Conservation (phyloP, 495 filamentous ascomycete species). For the Pseudoneurospora amorphoporcata region DNA sequence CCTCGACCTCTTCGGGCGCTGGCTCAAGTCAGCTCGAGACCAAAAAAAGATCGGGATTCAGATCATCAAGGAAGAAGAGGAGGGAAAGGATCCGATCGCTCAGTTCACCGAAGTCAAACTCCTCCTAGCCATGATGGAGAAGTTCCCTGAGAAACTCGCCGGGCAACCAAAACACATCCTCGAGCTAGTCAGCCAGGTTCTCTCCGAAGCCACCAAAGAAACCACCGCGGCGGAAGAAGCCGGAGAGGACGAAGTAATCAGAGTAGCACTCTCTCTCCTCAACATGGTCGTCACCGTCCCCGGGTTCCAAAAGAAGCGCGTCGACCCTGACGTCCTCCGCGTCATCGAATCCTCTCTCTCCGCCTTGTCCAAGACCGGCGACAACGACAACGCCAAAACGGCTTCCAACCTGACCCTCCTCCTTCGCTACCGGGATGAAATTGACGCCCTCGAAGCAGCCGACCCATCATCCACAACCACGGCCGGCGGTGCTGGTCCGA, state of each 20-base stretch:
- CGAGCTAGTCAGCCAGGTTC: constrained; percentile 48
- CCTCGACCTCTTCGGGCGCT: constrained; percentile 50
- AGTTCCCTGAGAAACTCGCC: constrained; percentile 57
- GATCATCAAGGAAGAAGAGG: constrained; percentile 22
- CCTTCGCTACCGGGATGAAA: constrained; percentile 42
- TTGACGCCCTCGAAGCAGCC: constrained; percentile 15
- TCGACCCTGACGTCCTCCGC: constrained; percentile 33
- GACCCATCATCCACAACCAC: neutral
- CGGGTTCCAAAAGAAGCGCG: constrained; percentile 43
- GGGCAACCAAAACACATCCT: constrained; percentile 52
- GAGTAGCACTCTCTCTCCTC: constrained; percentile 55
- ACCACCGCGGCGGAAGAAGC: neutral
- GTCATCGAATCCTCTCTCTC: constrained; percentile 42
- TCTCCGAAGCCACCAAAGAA: constrained; percentile 23
- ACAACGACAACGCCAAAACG: constrained; percentile 36
- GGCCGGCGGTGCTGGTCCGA: constrained; percentile 7
- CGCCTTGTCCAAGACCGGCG: constrained; percentile 28
- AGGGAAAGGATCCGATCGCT: constrained; percentile 31
- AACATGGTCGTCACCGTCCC: constrained; percentile 56
- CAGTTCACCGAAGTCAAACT: constrained; percentile 52
- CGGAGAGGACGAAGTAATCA: constrained; percentile 40
- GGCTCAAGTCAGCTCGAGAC: constrained; percentile 37
- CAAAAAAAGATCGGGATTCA: constrained; percentile 5
- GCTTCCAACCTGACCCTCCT: constrained; percentile 48
- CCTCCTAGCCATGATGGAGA: constrained; percentile 56